These are phyloP conservation scores for Colletotrichum sp. DNA, from an alignment of 2,329 filamentous ascomycete species.

Conservation along the genomic window DNA sequence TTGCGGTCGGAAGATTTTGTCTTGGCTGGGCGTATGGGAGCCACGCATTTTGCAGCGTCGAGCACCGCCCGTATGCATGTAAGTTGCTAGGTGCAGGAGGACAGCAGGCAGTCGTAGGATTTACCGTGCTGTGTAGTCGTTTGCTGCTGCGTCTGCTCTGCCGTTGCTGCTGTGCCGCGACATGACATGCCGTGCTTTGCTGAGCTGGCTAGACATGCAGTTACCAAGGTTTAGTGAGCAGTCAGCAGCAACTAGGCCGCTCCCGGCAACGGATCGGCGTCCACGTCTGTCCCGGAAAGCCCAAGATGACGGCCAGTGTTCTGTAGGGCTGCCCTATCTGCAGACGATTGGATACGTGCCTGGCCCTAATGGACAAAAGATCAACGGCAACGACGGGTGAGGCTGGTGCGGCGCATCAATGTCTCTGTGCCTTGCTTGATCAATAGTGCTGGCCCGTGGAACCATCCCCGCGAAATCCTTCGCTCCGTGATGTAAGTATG, in stretches of 20 bases:
- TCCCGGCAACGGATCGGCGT: background rate
- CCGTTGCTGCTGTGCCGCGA: background rate
- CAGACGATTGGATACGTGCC: background rate
- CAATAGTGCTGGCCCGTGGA: background rate
- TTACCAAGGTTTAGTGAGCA: background rate
- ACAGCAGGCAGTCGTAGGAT: background rate
- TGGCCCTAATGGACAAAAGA: background rate
- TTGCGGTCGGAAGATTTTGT: background rate
- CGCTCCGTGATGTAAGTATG: background rate
- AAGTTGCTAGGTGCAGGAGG: background rate
- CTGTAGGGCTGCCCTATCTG: background rate
- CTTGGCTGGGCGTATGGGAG: background rate
- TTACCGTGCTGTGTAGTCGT: background rate
- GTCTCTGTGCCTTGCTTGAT: background rate
- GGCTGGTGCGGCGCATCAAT: background rate
- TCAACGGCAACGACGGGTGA: background rate
- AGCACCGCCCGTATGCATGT: background rate
- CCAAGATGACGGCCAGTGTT: background rate
- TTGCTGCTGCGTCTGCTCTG: background rate
- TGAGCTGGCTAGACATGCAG: background rate
- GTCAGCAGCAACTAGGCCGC: background rate
- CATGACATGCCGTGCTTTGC: background rate
- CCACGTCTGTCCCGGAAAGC: background rate
- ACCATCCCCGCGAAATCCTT: background rate
- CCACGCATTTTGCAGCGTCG: background rate